Evolutionary conservation across 2,329 filamentous ascomycete genomes (phyloP).

Genomic region (Canariomyces notabilis): DNA sequence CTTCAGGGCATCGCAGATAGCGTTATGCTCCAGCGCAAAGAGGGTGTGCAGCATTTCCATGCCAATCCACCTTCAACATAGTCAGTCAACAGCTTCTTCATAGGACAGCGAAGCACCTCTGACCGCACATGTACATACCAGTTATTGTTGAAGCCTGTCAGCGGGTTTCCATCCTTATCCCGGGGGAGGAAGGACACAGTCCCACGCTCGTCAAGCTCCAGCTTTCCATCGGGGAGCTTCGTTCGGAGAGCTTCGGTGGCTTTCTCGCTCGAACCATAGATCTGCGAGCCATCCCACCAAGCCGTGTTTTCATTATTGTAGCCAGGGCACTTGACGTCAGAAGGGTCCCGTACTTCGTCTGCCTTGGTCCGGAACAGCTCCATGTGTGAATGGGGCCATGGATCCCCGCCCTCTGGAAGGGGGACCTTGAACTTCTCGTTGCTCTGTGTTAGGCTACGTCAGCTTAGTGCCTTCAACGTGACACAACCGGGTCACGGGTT

Average conservation of each 20-base stretch:
- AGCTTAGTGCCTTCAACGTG: too few species aligned
- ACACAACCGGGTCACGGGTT: background rate
- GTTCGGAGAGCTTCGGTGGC: constrained; percentile 34
- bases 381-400: constrained; percentile 34
- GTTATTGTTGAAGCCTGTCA: constrained; percentile 40
- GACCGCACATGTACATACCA: too few species aligned
- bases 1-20: constrained; percentile 37
- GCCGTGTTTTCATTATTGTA: constrained; percentile 40
- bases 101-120: too few species aligned
- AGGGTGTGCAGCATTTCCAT: constrained; percentile 41
- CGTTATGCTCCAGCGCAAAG: constrained; percentile 42
- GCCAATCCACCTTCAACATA: too few species aligned
- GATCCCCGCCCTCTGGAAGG: constrained; percentile 30
- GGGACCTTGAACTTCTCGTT: constrained; percentile 32
- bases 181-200: constrained; percentile 36
- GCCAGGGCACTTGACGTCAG: constrained; percentile 34
- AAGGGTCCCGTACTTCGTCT: constrained; percentile 32
- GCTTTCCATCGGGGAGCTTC: constrained; percentile 34
- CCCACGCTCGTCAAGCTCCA: constrained; percentile 32
- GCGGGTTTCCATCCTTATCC: constrained; percentile 33
- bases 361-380: constrained; percentile 32
- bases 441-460: constrained; percentile 2
- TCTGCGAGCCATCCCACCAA: constrained; percentile 45
- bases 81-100: too few species aligned
- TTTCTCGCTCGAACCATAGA: constrained; percentile 39